Conservation (phyloP, 139 green algal genomes). For the Zygnema cylindricum region DNA sequence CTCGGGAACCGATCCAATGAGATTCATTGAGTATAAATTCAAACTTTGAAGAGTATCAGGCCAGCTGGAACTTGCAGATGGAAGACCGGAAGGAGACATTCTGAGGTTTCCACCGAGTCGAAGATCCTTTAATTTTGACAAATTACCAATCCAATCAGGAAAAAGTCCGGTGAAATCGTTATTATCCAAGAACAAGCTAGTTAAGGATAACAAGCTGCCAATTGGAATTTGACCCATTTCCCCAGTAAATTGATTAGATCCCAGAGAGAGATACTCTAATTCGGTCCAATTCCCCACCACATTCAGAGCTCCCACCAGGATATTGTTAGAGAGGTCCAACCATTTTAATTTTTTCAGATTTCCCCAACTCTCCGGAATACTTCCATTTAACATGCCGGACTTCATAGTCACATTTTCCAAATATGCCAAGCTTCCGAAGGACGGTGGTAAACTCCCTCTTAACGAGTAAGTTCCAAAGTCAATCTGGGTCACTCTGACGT, state of each 20-base stretch:
- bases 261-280: neutral
- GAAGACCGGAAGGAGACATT: neutral
- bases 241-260: neutral
- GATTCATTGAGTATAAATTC: neutral
- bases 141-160: neutral
- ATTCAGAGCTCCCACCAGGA: neutral
- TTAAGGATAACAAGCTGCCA: neutral
- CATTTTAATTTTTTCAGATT: neutral
- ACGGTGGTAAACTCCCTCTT: neutral
- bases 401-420: neutral
- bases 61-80: neutral
- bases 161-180: neutral
- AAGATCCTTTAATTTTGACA: neutral
- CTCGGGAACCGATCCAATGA: conserved; percentile 25
- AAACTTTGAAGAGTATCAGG: neutral
- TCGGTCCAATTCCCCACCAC: neutral
- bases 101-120: neutral
- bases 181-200: neutral
- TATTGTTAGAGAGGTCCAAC: conserved; percentile 20
- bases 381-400: neutral
- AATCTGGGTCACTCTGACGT: neutral
- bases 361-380: neutral
- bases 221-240: neutral
- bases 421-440: neutral
- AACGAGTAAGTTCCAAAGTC: neutral